phyloP scores from a whole-genome alignment of 2,329 filamentous ascomycete genomes.

The Dendrostoma leiphaemia region DNA sequence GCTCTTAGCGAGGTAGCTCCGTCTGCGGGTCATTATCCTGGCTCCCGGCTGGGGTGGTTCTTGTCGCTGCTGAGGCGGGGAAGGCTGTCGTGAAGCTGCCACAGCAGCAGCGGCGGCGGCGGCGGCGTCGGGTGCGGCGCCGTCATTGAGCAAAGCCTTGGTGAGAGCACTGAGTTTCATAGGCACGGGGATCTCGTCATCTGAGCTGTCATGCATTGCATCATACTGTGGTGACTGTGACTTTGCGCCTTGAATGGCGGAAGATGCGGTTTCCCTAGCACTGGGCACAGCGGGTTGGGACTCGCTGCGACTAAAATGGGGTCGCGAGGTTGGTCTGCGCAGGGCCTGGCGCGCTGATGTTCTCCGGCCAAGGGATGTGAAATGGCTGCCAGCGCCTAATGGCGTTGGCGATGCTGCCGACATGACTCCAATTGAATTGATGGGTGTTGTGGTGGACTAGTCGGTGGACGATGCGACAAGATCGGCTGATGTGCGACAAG shows the following conservation, averaged over 20 bases:
- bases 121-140: constrained; percentile 47
- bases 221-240: constrained; percentile 44
- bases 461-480: not conserved
- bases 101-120: constrained; percentile 29
- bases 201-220: constrained; percentile 79
- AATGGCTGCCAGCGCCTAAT: constrained; percentile 44
- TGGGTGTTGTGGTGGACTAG: not conserved
- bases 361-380: constrained; percentile 46
- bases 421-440: constrained; percentile 36
- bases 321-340: constrained; percentile 47
- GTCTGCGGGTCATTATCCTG: constrained; percentile 47
- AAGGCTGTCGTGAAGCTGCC: constrained; percentile 21
- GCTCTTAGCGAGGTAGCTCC: constrained; percentile 47
- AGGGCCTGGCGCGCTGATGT: constrained; percentile 56
- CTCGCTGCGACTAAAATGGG: constrained; percentile 43
- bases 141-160: constrained; percentile 74
- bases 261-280: constrained; percentile 15
- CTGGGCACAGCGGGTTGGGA: constrained; percentile 36
- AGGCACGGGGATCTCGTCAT: constrained; percentile 88
- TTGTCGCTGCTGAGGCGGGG: not conserved
- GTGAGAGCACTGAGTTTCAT: constrained; percentile 94
- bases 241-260: constrained; percentile 23
- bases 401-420: constrained; percentile 56
- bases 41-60: constrained; percentile 32
- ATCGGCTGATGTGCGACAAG: not conserved